These are phyloP conservation scores for Pulveroboletus ravenelii DNA, from an alignment of 768 basidiomycete species.

Conservation along the genomic window DNA sequence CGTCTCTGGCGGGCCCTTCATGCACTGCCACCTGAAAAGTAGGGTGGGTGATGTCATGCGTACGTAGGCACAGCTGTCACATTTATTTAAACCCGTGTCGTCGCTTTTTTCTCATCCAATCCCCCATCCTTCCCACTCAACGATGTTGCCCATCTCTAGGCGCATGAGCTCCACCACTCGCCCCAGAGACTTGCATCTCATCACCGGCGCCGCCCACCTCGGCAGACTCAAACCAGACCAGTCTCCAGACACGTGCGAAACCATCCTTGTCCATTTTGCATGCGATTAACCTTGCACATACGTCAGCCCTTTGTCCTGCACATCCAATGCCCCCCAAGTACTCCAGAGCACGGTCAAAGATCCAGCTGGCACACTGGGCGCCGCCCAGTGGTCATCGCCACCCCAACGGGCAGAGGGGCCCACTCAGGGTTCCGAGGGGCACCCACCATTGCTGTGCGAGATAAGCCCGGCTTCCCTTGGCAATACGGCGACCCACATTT, in stretches of 20 bases:
- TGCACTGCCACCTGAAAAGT: background rate
- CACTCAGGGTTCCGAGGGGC: too few relatives aligned
- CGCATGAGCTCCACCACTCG: conserved; percentile 38
- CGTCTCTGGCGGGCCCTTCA: too few relatives aligned
- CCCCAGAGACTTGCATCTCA: conserved; percentile 32
- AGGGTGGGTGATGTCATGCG: conserved; percentile 22
- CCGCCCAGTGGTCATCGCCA: background rate
- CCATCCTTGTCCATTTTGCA: conserved; percentile 27
- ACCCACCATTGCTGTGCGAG: too few relatives aligned
- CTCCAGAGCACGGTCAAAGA: background rate
- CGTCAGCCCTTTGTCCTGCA: conserved; percentile 12
- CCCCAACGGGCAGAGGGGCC: too few relatives aligned
- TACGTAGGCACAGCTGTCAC: background rate
- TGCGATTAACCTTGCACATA: conserved; percentile 30
- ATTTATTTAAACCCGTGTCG: conserved; percentile 5
- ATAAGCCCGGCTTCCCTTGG: too few relatives aligned
- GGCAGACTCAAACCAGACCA: conserved; percentile 10
- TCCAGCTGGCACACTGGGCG: background rate
- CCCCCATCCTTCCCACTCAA: background rate
- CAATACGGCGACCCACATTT: too few relatives aligned
- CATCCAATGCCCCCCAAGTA: background rate
- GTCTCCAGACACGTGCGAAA: conserved; percentile 31
- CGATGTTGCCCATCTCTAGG: conserved; percentile 27
- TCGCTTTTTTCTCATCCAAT: background rate
- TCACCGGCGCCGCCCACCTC: conserved; percentile 34